Percentiles rank a stretch among this genome's conserved stretches.
phyloP scores from a whole-genome alignment of 306 rosid species.

The Quercus rubra region DNA sequence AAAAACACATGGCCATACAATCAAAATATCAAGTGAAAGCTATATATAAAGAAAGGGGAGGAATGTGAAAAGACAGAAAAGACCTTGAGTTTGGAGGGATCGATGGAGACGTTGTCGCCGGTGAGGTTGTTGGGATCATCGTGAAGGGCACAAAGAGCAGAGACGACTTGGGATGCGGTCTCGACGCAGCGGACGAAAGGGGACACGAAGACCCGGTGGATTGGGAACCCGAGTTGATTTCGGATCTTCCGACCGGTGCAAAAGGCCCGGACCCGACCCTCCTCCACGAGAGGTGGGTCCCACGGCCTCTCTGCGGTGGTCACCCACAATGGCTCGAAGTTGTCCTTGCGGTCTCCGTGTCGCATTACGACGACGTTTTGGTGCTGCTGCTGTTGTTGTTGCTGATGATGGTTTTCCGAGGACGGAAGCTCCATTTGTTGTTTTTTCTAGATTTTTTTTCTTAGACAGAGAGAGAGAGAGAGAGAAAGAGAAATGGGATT shows the following conservation, averaged over 20 bases:
- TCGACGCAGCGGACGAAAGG: conserved; percentile 90
- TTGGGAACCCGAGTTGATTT: conserved; percentile 34
- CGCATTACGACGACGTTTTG: conserved; percentile 87
- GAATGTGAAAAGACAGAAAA: neutral
- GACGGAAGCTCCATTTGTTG: neutral
- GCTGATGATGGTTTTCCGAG: neutral
- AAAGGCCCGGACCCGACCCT: conserved; percentile 62
- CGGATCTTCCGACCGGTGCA: conserved; percentile 55
- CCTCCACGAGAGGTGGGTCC: conserved; percentile 68
- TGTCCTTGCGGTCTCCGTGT: conserved; percentile 93
- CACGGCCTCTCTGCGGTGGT: conserved; percentile 54
- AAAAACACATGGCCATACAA: too few species aligned
- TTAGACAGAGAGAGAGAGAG: neutral
- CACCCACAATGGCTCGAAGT: conserved; percentile 56
- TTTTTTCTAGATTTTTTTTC: too few species aligned
- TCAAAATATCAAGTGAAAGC: too few species aligned
- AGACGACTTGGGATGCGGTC: conserved; percentile 64
- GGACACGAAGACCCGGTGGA: conserved; percentile 74
- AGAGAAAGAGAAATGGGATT: neutral
- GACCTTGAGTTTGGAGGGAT: conserved; percentile 66
- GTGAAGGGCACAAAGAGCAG: conserved; percentile 45
- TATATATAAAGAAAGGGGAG: neutral
- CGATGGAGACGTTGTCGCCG: conserved; percentile 35
- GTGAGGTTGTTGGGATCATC: conserved; percentile 22
- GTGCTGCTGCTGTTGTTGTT: conserved; percentile 34